Evolutionary conservation across 192 early-diverging fungal genomes (phyloP), one percentile per base, ranked within the genome.

Genomic region (Obelidium mucronatum): DNA sequence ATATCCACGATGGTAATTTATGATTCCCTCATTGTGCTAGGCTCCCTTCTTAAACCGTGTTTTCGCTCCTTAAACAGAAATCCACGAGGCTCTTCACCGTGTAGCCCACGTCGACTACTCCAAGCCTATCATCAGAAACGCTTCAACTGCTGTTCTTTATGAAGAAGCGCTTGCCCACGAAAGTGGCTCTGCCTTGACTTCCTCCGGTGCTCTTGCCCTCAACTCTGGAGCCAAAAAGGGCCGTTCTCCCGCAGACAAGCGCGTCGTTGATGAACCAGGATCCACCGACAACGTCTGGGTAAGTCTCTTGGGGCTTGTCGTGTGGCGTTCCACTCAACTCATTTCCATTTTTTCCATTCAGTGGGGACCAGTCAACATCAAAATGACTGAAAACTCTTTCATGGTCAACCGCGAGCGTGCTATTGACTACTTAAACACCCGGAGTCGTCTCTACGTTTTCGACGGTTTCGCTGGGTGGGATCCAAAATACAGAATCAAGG

Each of bases 381-480:
- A 92, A 81, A 93, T 98, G 77, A 70, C 65, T 48, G 82, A 87
- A 55, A 84, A 85, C 73, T 80, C 84, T 11, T 98, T 98, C 85
- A 88, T 94, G 75, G 93, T 93, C 81, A 98, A 98, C 90, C 94
- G 95, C 77, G 94, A 98, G 87, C 92, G 94, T 73, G 96, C 96
- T 58, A 87, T 93, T 76, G 95, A 96, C 88, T 98, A 97, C 89
- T 87, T 98, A 69, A 98, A 98, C 89, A 96, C 95, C 64, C 93
- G 95, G 71, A 86, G 89, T 37, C 92, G 93, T 69, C 90, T 97
- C 55, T 96, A 95, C 76, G 95, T 98, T 73, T 94, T 98, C 84
- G 97, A 98, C 84, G 97, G 95, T 24, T 98, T 85, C 70, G 97
- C 97, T 66, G 97, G 97, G 26, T 98, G 97, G 97, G 97, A 98